Conservation (phyloP, 139 green algal genomes). For the Pleodorina starrii region DNA sequence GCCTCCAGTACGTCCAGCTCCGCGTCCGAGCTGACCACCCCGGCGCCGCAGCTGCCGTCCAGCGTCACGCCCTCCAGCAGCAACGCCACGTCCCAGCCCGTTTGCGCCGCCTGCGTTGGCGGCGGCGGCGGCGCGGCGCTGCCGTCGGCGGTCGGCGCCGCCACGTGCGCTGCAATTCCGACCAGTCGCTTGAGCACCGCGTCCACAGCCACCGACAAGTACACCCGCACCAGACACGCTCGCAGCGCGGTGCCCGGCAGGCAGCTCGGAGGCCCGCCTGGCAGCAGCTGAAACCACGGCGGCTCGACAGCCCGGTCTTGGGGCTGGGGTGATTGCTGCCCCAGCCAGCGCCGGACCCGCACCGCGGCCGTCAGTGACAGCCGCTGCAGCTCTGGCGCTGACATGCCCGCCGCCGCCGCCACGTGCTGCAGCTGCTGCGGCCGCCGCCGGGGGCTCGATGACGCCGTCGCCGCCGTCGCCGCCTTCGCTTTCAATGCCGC, state of each 20-base stretch:
- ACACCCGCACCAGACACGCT: conserved; percentile 10
- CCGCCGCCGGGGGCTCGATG: background rate
- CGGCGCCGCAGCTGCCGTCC: background rate
- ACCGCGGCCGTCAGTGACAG: background rate
- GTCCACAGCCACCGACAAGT: background rate
- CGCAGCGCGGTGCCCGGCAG: background rate
- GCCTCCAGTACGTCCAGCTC: background rate
- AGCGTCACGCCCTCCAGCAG: background rate
- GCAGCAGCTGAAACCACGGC: conserved; percentile 19
- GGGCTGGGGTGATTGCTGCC: background rate
- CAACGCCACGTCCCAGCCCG: conserved; percentile 4
- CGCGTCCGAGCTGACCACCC: background rate
- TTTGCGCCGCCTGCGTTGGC: background rate
- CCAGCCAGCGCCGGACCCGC: background rate
- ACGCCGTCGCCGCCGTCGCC: background rate
- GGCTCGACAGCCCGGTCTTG: too few species aligned
- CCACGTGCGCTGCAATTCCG: conserved; percentile 20
- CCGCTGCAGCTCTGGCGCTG: background rate
- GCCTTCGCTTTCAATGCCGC: background rate
- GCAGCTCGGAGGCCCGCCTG: background rate
- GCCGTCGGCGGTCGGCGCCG: background rate
- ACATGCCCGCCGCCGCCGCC: background rate
- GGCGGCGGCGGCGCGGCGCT: background rate
- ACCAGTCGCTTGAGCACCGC: background rate
- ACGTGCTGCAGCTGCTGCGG: background rate